These are phyloP conservation scores for Penicillium sp. DNA, from an alignment of 2,329 filamentous ascomycete genomes.

Conservation along the genomic window DNA sequence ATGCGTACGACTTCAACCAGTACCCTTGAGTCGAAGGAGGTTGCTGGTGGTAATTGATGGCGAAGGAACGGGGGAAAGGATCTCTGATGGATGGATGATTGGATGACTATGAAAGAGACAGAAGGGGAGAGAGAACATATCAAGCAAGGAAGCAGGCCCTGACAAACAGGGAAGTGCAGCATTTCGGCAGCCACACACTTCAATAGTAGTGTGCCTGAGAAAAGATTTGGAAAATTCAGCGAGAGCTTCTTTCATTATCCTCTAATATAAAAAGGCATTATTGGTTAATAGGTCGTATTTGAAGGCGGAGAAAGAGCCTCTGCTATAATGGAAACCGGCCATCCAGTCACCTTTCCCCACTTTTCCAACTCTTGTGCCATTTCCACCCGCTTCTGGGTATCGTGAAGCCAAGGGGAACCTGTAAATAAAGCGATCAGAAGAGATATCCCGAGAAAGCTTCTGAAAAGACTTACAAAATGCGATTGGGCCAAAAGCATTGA, in stretches of 20 bases:
- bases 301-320: background rate
- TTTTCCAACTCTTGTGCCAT: background rate
- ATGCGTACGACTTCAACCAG: slow-evolving; percentile 62
- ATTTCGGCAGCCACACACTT: too few relatives aligned
- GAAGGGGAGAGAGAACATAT: too few relatives aligned
- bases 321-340: background rate
- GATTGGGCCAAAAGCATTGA: background rate
- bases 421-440: background rate
- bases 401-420: background rate
- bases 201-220: too few relatives aligned
- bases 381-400: background rate
- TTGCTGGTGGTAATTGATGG: background rate
- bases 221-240: too few relatives aligned
- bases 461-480: background rate
- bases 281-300: background rate
- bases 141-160: too few relatives aligned
- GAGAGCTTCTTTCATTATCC: too few relatives aligned
- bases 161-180: too few relatives aligned
- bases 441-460: background rate
- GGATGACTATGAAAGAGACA: too few relatives aligned
- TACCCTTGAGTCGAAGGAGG: background rate
- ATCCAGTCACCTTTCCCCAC: background rate
- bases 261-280: background rate
- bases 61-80: background rate
- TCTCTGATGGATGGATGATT: too few relatives aligned